Conservation (phyloP, 1,284 basidiomycete species). For the Apiotrichum brassicae region DNA sequence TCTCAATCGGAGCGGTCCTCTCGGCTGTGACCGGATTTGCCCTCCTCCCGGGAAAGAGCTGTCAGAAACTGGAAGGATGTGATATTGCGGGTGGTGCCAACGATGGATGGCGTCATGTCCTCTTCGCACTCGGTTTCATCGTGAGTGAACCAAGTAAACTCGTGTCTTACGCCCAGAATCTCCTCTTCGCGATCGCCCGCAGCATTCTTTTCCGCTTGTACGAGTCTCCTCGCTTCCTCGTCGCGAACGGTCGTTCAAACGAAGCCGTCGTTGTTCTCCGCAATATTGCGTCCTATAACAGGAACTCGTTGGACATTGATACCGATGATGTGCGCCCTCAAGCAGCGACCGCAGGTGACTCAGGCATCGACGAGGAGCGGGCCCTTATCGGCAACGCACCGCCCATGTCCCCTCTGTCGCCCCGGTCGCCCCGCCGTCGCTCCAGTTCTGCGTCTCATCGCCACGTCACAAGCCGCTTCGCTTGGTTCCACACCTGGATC, state of each 20-base stretch:
- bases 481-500: conserved; percentile 51
- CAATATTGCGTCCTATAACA: conserved; percentile 78
- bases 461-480: not conserved
- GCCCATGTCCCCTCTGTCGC: conserved; percentile 8
- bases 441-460: not conserved
- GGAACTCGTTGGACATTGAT: conserved; percentile 59
- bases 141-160: conserved; percentile 48
- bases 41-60: conserved; percentile 71
- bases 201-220: conserved; percentile 84
- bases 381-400: conserved; percentile 5
- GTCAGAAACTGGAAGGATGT: conserved; percentile 46
- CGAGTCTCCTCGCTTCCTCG: conserved; percentile 87
- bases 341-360: not conserved
- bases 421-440: not conserved
- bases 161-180: conserved; percentile 55
- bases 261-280: conserved; percentile 77
- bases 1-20: conserved; percentile 81
- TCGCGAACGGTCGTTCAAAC: conserved; percentile 69
- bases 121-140: conserved; percentile 64
- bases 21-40: conserved; percentile 69
- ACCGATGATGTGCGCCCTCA: conserved; percentile 58
- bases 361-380: conserved; percentile 3
- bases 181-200: conserved; percentile 76
- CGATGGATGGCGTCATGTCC: conserved; percentile 77
- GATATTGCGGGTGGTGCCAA: conserved; percentile 61